Evolutionary conservation across 345 rosid species (phyloP), one percentile per base, ranked within the genome.

Genomic region (Erysimum cheiranthoides): DNA sequence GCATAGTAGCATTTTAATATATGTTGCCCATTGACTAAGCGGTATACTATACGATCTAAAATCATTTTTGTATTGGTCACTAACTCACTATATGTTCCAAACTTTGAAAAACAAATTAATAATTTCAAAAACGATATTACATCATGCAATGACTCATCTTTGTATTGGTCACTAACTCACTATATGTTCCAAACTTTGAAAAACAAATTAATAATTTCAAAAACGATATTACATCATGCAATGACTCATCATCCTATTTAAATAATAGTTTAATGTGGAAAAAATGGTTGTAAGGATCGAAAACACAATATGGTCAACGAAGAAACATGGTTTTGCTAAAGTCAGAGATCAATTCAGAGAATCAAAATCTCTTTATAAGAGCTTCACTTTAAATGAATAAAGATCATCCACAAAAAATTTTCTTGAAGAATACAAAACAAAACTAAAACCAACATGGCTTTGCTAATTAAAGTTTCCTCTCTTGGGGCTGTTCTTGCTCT

Each of bases 201-300:
- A 46, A 13, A 42, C 2, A 46, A n/a, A n/a, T n/a, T n/a, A 46
- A 46, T 46, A 46, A 46, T 17, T 8, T 17, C 11, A n/a, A 8
- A 8, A 47, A 7, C 52, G 11, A 47, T 47, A 17, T 47, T 47
- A 8, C 27, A 16, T 49, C 11, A 49, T 49, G 28, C 28, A 17
- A 45, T 45, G 49, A 45, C 25, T 21, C 25, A 14, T 4, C 54
- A 3, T 49, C 54, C 30, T 49, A 18, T 49, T 49, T 8, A 49
- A 49, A 49, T 49, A 49, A 49, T 18, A 49, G 54, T 49, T 49
- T 49, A 18, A 12, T 49, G 54, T 49, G 54, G 30, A 18, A 49
- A 49, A 49, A 47, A 8, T 17, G 25, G 27, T 47, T 16, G 25
- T 47, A 6, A 17, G 8, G 52, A 47, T 47, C 52, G 10, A 17